A percentile compares a stretch with the other conserved stretches of the same genome.
Conservation (phyloP, 345 rosid genomes). For the Ceriops decandra region DNA sequence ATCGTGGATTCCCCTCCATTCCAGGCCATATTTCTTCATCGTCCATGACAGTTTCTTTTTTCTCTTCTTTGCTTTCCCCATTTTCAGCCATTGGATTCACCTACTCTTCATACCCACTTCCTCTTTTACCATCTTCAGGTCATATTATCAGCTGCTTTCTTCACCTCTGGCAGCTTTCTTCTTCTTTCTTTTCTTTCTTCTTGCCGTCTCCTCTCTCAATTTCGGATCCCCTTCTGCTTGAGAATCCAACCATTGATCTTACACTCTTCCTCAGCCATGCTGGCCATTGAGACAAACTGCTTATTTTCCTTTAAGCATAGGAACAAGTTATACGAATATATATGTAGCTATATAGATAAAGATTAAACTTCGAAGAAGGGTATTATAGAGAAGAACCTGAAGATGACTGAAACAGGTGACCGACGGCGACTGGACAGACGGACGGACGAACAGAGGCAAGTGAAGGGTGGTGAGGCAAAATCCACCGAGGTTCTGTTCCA, state of each 20-base stretch:
- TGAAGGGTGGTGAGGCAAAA: too few relatives aligned
- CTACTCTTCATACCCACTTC: slow-evolving; percentile 12
- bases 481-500: too few relatives aligned
- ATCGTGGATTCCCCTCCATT: slow-evolving; percentile 2
- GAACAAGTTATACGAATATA: too few relatives aligned
- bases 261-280: slow-evolving; percentile 21
- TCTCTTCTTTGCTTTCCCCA: background rate
- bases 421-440: too few relatives aligned
- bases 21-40: background rate
- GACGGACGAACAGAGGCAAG: too few relatives aligned
- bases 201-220: background rate
- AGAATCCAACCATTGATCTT: slow-evolving; percentile 1
- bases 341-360: too few relatives aligned
- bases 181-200: slow-evolving; percentile 3
- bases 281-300: background rate
- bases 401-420: too few relatives aligned
- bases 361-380: too few relatives aligned
- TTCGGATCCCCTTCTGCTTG: slow-evolving; percentile 5
- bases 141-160: background rate
- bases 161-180: background rate
- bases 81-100: background rate
- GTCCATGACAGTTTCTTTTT: background rate
- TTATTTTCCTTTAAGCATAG: too few relatives aligned
- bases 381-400: too few relatives aligned
- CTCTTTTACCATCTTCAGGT: slow-evolving; percentile 7